Conservation (phyloP, 1,284 basidiomycete species). For the Heterobasidion annosum region DNA sequence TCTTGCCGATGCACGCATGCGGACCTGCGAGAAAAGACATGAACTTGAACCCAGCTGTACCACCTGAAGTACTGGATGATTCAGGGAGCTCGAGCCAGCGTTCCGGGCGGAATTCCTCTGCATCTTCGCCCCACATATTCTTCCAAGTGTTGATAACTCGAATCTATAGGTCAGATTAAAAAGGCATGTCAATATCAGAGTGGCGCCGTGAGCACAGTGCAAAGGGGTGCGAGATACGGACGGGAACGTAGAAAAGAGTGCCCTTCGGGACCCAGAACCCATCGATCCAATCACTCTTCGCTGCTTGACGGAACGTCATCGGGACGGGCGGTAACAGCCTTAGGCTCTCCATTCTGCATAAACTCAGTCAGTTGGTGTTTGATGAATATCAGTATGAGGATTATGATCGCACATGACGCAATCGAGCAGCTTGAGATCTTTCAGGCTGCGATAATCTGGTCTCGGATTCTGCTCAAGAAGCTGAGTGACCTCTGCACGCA, state of each 20-base stretch:
- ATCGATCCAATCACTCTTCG: slow-evolving; percentile 32
- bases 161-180: slow-evolving; percentile 21
- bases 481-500: slow-evolving; percentile 34
- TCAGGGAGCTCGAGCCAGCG: slow-evolving; percentile 32
- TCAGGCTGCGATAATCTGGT: slow-evolving; percentile 35
- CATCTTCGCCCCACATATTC: slow-evolving; percentile 35
- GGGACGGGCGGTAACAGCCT: slow-evolving; percentile 37
- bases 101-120: slow-evolving; percentile 33
- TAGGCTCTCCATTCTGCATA: slow-evolving; percentile 24
- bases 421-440: slow-evolving; percentile 36
- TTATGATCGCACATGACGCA: slow-evolving; percentile 31
- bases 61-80: slow-evolving; percentile 12
- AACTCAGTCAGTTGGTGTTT: neutral
- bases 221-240: too few relatives aligned
- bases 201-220: neutral
- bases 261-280: slow-evolving; percentile 37
- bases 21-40: slow-evolving; percentile 38
- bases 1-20: slow-evolving; percentile 40
- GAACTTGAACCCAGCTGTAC: slow-evolving; percentile 27
- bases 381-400: neutral
- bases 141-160: slow-evolving; percentile 39
- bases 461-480: slow-evolving; percentile 24
- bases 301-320: slow-evolving; percentile 33
- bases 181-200: neutral
- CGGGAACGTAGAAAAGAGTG: slow-evolving; percentile 37